A percentile compares a stretch with the other conserved stretches of the same genome.
phyloP scores from a whole-genome alignment of 2,329 filamentous ascomycete species.

The Alternaria arborescens region DNA sequence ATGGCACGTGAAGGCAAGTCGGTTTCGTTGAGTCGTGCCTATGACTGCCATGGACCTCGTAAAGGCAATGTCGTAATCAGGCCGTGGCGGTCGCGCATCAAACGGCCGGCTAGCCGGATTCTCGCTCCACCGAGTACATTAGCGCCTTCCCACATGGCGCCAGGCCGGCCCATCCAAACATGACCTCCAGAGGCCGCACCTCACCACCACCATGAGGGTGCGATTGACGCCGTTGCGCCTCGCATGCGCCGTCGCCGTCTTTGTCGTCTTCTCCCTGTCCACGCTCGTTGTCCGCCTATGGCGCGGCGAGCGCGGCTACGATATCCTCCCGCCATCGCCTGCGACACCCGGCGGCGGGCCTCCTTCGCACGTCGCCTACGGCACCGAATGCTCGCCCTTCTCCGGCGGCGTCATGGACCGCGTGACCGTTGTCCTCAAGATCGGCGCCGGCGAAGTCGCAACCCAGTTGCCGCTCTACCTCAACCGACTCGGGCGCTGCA shows the following conservation, averaged over 20 bases:
- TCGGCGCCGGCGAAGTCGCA: constrained; percentile 65
- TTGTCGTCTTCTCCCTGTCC: constrained; percentile 32
- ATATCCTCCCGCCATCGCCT: constrained; percentile 40
- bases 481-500: constrained; percentile 63
- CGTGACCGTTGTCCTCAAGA: constrained; percentile 65
- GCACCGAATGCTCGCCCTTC: constrained; percentile 46
- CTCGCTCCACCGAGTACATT: neutral
- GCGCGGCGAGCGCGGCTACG: constrained; percentile 42
- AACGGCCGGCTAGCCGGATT: constrained; percentile 16
- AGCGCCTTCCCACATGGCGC: constrained; percentile 14
- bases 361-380: constrained; percentile 35
- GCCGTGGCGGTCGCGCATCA: neutral
- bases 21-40: neutral
- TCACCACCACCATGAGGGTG: constrained; percentile 44
- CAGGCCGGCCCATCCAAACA: constrained; percentile 22
- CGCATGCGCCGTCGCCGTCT: constrained; percentile 38
- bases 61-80: neutral
- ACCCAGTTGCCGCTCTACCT: constrained; percentile 66
- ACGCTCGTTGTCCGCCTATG: constrained; percentile 35
- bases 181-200: constrained; percentile 18
- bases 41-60: neutral
- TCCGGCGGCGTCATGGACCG: constrained; percentile 50
- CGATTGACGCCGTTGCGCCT: constrained; percentile 49
- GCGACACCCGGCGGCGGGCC: constrained; percentile 26
- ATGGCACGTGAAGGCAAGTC: no score